phyloP scores from a whole-genome alignment of 2,329 filamentous ascomycete species.

The Apiospora marii region DNA sequence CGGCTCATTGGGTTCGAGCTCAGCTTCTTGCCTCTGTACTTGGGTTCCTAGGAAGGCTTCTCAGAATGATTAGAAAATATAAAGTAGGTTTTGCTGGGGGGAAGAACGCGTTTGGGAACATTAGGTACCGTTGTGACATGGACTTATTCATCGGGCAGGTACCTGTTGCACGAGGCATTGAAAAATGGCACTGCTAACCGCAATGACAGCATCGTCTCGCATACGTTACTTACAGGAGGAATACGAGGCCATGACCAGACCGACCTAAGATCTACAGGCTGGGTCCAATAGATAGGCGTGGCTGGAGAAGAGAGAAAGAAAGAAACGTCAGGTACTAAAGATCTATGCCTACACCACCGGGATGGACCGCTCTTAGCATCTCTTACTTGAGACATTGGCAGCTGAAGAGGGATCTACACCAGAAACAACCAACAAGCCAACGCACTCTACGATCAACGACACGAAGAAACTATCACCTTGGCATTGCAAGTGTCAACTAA shows the following conservation, averaged over 20 bases:
- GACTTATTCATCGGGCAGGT: too few species aligned
- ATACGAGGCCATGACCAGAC: neutral
- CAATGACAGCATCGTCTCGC: too few species aligned
- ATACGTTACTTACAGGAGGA: neutral
- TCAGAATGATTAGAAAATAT: constrained; percentile 4
- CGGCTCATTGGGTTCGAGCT: neutral
- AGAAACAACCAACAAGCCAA: neutral
- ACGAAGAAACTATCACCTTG: neutral
- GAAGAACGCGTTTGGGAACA: neutral
- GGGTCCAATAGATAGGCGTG: neutral
- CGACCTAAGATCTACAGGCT: neutral
- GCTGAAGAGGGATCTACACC: neutral
- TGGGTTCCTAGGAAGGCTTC: neutral
- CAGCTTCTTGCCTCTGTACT: neutral
- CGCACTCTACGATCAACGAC: neutral
- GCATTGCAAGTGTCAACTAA: constrained; percentile 1
- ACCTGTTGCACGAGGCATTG: neutral
- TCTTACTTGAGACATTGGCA: neutral
- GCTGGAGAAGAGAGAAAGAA: neutral
- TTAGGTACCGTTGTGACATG: too few species aligned
- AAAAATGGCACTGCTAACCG: neutral
- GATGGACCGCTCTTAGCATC: neutral
- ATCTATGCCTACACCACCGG: neutral
- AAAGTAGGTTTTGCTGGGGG: neutral
- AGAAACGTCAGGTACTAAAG: neutral